Evolutionary conservation across 192 early-diverging fungal genomes (phyloP), one percentile per base, ranked within the genome.

Genomic region (Coemansia sp.): DNA sequence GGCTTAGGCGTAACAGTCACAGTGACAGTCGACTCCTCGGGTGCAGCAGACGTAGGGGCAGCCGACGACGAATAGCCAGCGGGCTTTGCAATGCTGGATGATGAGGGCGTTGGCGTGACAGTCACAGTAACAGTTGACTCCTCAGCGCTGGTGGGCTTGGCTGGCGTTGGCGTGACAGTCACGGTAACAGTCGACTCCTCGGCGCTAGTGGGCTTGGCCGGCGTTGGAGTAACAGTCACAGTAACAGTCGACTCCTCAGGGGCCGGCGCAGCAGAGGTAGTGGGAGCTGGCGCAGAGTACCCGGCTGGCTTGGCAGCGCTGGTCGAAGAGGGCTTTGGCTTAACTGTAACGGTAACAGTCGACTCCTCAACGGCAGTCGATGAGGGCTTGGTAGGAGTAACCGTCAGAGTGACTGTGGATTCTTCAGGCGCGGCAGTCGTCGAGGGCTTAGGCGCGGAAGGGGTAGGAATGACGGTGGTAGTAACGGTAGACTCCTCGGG

Each of bases 1-100:
- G 7, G 68, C 9, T 23, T 36, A 12, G 64, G 53, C 4, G 51
- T 56, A 44, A 49, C 34, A 4, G 66, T 67, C 12, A 55, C 20
- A 14, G 51, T 66, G 24, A 26, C n/a, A 0, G 57, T 21, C 18
- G 33, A 15, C 35, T 59, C 57, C 23, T 56, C 51, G 2, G 60
- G 4, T 23, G 58, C 59, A 26, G 58, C 34, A 15, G 45, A 60
- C 3, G 58, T 52, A n/a, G 52, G 53, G 38, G 60, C 35, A 0
- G 60, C 41, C 20, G 23, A 16, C 35, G 65, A 30, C 30, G 30
- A 30, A 30, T 30, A 30, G 30, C 30, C 30, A 30, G 30, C 30
- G 30, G 30, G 18, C 44, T 16, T n/a, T 23, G 18, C 21, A 48
- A 59, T 41, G 65, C 15, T 41, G 16, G 20, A 46, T 2, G 66